A percentile compares a stretch with the other conserved stretches of the same genome.
Conservation (phyloP, 352 stramenopile species). For the Phytophthora tubulina region DNA sequence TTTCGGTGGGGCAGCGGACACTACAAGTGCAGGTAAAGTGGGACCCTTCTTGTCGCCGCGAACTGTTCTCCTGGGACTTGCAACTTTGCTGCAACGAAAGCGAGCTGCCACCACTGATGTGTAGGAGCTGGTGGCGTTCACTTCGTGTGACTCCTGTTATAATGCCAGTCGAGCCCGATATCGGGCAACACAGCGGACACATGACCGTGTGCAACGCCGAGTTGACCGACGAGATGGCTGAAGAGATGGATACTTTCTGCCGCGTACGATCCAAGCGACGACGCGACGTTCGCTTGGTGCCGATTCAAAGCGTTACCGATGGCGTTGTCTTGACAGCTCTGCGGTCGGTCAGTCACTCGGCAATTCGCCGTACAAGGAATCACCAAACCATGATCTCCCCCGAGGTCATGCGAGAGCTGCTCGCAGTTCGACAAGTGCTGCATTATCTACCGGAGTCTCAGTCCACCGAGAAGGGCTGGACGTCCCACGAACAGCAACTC, state of each 20-base stretch:
- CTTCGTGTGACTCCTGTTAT: too few relatives aligned
- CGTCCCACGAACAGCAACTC: constrained; percentile 41
- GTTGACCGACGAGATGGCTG: too few relatives aligned
- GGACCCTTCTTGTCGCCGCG: too few relatives aligned
- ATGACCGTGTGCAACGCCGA: too few relatives aligned
- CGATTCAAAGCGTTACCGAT: background rate
- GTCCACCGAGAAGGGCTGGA: constrained; percentile 42
- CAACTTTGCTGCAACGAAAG: too few relatives aligned
- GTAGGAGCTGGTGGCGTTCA: too few relatives aligned
- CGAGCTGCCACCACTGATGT: too few relatives aligned
- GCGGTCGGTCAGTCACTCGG: constrained; percentile 20
- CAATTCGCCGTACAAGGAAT: constrained; percentile 21
- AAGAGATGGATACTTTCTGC: constrained; percentile 25
- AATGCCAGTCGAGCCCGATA: too few relatives aligned
- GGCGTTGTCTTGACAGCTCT: constrained; percentile 9
- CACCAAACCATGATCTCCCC: constrained; percentile 44
- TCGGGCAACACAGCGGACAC: too few relatives aligned
- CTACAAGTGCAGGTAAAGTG: too few relatives aligned
- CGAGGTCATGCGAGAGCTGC: constrained; percentile 48
- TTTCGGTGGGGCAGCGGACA: background rate
- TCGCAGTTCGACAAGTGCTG: constrained; percentile 45
- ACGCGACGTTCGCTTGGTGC: constrained; percentile 11
- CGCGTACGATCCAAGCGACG: constrained; percentile 6
- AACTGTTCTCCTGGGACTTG: too few relatives aligned
- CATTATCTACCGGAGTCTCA: constrained; percentile 51